These are phyloP conservation scores for Cladobotryum protrusum DNA, from an alignment of 2,329 filamentous ascomycete genomes.

Conservation along the genomic window DNA sequence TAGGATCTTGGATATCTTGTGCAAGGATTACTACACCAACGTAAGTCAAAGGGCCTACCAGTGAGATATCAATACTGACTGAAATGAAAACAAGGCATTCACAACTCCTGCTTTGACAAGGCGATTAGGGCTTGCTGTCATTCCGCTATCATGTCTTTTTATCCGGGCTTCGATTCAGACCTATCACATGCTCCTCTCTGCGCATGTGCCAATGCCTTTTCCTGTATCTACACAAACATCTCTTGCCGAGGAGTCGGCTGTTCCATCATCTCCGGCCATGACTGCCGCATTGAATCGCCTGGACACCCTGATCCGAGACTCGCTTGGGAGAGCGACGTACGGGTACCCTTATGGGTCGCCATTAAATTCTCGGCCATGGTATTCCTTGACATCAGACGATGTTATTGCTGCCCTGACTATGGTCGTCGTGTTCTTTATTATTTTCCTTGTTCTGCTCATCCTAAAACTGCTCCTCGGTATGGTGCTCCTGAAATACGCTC, in stretches of 20 bases:
- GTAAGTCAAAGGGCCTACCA: slow-evolving; percentile 38
- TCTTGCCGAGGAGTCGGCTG: slow-evolving; percentile 55
- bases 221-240: slow-evolving; percentile 59
- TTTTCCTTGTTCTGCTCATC: slow-evolving; percentile 79
- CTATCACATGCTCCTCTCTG: slow-evolving; percentile 95
- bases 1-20: slow-evolving; percentile 84
- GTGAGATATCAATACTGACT: not conserved
- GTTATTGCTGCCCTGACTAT: slow-evolving; percentile 72
- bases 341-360: slow-evolving; percentile 43
- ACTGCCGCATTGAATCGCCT: slow-evolving; percentile 73
- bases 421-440: slow-evolving; percentile 75
- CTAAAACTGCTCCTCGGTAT: slow-evolving; percentile 85
- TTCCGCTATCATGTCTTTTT: slow-evolving; percentile 90
- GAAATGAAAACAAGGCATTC: slow-evolving; percentile 63
- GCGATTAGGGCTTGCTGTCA: slow-evolving; percentile 81
- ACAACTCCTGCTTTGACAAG: slow-evolving; percentile 84
- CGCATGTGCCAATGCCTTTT: slow-evolving; percentile 70
- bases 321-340: slow-evolving; percentile 68
- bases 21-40: slow-evolving; percentile 97
- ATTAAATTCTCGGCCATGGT: slow-evolving; percentile 38
- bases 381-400: slow-evolving; percentile 62
- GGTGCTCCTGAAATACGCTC: slow-evolving; percentile 71
- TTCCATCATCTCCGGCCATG: slow-evolving; percentile 64
- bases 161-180: slow-evolving; percentile 92
- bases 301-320: slow-evolving; percentile 67